Base-by-base conservation (phyloP, 1,284 basidiomycete species). In the Microstroma glucosiphilum region DNA sequence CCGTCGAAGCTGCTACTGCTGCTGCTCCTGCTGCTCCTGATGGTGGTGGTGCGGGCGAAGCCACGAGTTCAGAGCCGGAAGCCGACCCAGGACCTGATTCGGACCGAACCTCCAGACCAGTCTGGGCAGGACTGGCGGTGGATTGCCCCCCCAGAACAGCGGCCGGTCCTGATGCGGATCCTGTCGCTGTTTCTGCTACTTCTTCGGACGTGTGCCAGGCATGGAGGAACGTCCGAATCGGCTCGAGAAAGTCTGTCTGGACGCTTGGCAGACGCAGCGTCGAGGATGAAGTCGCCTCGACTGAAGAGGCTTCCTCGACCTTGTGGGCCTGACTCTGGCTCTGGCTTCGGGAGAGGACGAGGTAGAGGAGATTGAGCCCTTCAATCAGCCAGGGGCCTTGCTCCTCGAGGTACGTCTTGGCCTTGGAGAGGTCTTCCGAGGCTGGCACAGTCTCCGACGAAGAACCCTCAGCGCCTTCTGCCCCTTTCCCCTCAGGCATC, bases 331-430 rank as follows among this genome's bases (percentile, higher is more conserved):
- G 30, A 37, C 43, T 48, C 17, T 17, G 43, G 43, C 43, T 48
- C 17, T 21, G 43, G 12, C 17, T 48, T 17, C 43, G 43, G 43
- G 43, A 48, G 56, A 57, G 37, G 17, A 57, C n/a, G 37, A 57
- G n/a, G 21, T 37, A 57, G 21, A 57, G 56, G 30, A 57, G 40
- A 30, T 57, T 57, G 30, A 26, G 40, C 13, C 21, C 12, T n/a
- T 57, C 56, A 8, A n/a, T 42, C 1, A 57, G 30, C 56, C 56
- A 57, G 19, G 51, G 19, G 4, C 19, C 51, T 19, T 53, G 51
- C 19, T 53, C 51, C n/a, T 19, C 19, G 4, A 53, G 15, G 51
- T 53, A 37, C 26, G 37, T 37, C 21, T n/a, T 37, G 30, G 30
- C 56, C 13, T n/a, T 23, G n/a, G n/a, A n/a, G 21, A 4, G n/a